Evolutionary conservation across 306 rosid genomes (phyloP).

Genomic region (Malus fusca): DNA sequence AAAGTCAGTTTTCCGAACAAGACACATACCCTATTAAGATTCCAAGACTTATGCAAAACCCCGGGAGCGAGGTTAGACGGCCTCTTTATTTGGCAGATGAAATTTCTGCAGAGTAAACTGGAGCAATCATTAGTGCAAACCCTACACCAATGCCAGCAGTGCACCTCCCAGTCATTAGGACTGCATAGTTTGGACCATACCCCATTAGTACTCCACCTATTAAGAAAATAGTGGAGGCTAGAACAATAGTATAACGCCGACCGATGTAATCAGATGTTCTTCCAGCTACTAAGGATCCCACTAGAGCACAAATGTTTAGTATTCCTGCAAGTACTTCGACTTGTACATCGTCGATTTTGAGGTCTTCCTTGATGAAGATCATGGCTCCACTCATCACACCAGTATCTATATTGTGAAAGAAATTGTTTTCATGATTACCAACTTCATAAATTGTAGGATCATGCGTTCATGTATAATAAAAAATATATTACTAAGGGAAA

Average conservation of each 20-base stretch:
- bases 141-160: slow-evolving; percentile 77
- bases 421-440: neutral
- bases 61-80: slow-evolving; percentile 58
- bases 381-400: slow-evolving; percentile 97
- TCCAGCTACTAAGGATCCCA: slow-evolving; percentile 60
- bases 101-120: slow-evolving; percentile 82
- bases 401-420: slow-evolving; percentile 34
- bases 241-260: slow-evolving; percentile 64
- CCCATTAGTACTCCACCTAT: slow-evolving; percentile 78
- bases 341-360: slow-evolving; percentile 54
- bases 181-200: slow-evolving; percentile 52
- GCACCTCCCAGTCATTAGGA: slow-evolving; percentile 62
- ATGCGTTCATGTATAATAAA: neutral
- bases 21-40: slow-evolving; percentile 65
- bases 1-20: slow-evolving; percentile 37
- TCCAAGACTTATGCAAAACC: slow-evolving; percentile 66
- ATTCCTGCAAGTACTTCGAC: slow-evolving; percentile 77
- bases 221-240: slow-evolving; percentile 53
- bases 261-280: slow-evolving; percentile 73
- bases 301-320: slow-evolving; percentile 57
- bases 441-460: neutral
- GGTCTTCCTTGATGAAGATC: slow-evolving; percentile 75
- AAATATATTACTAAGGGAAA: neutral
- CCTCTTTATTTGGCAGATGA: slow-evolving; percentile 62
- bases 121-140: slow-evolving; percentile 72